phyloP scores from a whole-genome alignment of 768 basidiomycete species.

The Suillus occidentalis region DNA sequence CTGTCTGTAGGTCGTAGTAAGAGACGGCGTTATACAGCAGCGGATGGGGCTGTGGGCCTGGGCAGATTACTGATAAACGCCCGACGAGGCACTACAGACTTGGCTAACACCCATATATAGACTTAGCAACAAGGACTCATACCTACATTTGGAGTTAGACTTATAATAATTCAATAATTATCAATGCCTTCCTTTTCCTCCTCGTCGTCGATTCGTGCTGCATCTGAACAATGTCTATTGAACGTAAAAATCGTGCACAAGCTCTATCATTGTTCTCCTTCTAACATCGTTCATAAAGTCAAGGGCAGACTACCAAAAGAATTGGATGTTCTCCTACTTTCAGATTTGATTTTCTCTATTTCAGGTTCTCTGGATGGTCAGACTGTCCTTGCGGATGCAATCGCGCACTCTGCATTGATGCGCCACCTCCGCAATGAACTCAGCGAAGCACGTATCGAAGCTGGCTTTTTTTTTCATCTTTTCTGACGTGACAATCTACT shows the following conservation, averaged over 20 bases:
- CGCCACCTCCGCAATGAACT: constrained; percentile 52
- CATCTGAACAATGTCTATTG: constrained; percentile 44
- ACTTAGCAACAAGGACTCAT: constrained; percentile 11
- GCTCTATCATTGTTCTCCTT: constrained; percentile 34
- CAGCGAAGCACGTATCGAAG: constrained; percentile 38
- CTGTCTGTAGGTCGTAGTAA: constrained; percentile 13
- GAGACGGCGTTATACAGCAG: constrained; percentile 18
- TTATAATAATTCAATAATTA: not conserved
- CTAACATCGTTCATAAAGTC: constrained; percentile 30
- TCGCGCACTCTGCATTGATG: constrained; percentile 51
- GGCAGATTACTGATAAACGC: constrained; percentile 23
- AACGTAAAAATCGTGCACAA: constrained; percentile 47
- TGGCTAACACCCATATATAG: constrained; percentile 26
- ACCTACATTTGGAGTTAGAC: not conserved
- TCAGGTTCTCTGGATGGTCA: constrained; percentile 52
- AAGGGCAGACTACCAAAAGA: constrained; percentile 36
- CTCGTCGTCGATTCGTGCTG: constrained; percentile 40
- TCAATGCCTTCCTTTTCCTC: constrained; percentile 34
- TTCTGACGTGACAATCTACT: constrained; percentile 11
- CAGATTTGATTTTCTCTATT: constrained; percentile 52
- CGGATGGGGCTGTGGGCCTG: constrained; percentile 29
- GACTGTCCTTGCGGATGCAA: constrained; percentile 36
- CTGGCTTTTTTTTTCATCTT: constrained; percentile 4
- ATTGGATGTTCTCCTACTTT: constrained; percentile 50
- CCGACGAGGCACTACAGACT: constrained; percentile 16